A percentile compares a stretch with the other conserved stretches of the same genome.
These are phyloP conservation scores for Fusarium fujikuroi DNA, from an alignment of 2,329 filamentous ascomycete genomes.

Conservation along the genomic window DNA sequence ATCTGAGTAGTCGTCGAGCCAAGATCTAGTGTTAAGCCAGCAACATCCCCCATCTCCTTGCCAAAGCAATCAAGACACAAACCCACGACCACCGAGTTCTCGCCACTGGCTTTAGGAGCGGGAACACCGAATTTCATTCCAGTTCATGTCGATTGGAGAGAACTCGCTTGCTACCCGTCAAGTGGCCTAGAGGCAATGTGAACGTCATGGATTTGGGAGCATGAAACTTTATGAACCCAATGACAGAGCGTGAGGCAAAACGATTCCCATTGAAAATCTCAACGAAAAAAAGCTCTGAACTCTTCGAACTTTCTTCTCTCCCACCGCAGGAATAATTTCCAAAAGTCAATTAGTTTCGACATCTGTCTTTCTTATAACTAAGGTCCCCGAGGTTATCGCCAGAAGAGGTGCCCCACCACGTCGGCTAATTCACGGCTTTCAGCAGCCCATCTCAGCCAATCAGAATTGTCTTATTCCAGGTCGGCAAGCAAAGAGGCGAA, in stretches of 20 bases:
- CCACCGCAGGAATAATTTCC: background rate
- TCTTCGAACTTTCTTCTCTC: background rate
- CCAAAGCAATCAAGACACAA: background rate
- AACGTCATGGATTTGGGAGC: slow-evolving; percentile 22
- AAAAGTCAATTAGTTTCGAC: background rate
- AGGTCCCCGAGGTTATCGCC: slow-evolving; percentile 16
- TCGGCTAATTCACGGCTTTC: slow-evolving; percentile 48
- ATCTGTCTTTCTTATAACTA: background rate
- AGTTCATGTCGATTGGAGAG: background rate
- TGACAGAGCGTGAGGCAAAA: slow-evolving; percentile 17
- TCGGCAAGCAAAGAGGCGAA: slow-evolving; percentile 46
- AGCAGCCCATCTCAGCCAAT: slow-evolving; percentile 40
- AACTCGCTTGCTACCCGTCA: background rate
- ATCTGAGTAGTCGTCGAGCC: background rate
- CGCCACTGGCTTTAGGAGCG: background rate
- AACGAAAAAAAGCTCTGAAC: no score
- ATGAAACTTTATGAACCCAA: background rate
- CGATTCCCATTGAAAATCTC: background rate
- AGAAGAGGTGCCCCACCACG: slow-evolving; percentile 3
- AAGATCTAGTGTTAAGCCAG: background rate
- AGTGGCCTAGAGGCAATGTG: slow-evolving; percentile 7
- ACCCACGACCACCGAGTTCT: background rate
- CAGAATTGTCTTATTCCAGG: slow-evolving; percentile 45
- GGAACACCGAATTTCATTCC: background rate
- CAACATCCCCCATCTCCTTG: background rate